Base-by-base conservation (phyloP, 805 yeast species). In the Kluyveromyces wickerhamii region DNA sequence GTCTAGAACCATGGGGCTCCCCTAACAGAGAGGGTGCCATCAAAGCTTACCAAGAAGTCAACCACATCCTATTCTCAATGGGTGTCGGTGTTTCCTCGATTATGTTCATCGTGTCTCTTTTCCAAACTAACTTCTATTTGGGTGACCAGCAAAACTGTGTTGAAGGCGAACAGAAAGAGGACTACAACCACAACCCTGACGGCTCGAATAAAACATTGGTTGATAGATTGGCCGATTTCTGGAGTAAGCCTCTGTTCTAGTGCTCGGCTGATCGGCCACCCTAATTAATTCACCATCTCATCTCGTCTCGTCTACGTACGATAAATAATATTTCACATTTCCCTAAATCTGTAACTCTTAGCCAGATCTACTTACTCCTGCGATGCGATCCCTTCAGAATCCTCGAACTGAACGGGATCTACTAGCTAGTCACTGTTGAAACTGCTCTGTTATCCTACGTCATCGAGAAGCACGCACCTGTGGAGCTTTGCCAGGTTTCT, bases 131-230 rank as follows among this genome's bases (percentile, higher is more conserved):
- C 39, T 60, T 38, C 44, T 59, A 53, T 39, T 42, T 62, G 32
- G 65, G 65, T 29, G 61, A 62, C 29, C 40, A 47, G 12, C 64
- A 62, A 15, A 63, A 62, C 42, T 59, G 59, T 20, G 47, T 60
- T 36, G 63, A 60, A 40, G 52, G 45, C 23, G 43, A 45, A 7
- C 45, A 39, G 14, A 28, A 29, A 11, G 35, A 42, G 23, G 43
- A 34, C 37, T 39, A 37, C 21, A 36, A 38, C 20, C 27, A 32
- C 26, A 40, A 41, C 11, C 34, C 41, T 17, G 37, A 44, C 21
- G 42, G 45, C 15, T 27, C 40, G 4, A 35, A 45, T 16, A 42
- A 35, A 17, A 36, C 37, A 10, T 25, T 40, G 37, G 28, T 36
- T 22, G 43, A 46, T 20, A 44, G 42, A 26, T 14, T 42, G 8